These are phyloP conservation scores for Stagonosporopsis cucurbitacearum DNA, from an alignment of 2,329 filamentous ascomycete genomes.

Conservation along the genomic window DNA sequence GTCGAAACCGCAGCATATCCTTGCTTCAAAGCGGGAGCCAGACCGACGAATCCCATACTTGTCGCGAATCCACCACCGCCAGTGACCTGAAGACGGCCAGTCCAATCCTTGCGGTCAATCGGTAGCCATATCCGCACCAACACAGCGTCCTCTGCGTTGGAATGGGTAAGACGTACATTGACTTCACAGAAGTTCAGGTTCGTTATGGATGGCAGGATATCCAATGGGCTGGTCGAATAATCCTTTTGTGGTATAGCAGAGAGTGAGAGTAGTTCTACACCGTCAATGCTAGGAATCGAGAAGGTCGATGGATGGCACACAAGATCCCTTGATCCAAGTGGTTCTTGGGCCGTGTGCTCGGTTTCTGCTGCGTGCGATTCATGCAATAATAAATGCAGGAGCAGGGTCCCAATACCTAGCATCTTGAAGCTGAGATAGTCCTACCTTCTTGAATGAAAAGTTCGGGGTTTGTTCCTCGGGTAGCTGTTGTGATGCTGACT, in stretches of 20 bases:
- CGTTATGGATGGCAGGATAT: background rate
- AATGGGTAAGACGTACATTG: constrained; percentile 42
- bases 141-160: constrained; percentile 26
- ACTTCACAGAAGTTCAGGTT: constrained; percentile 39
- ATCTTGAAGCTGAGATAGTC: background rate
- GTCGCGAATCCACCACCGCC: constrained; percentile 34
- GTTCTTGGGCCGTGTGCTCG: background rate
- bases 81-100: constrained; percentile 27
- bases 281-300: background rate
- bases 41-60: constrained; percentile 4
- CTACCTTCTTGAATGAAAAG: background rate
- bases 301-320: background rate
- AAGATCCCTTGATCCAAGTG: background rate
- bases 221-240: background rate
- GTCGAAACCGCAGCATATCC: constrained; percentile 34
- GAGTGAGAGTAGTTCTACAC: background rate
- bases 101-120: constrained; percentile 23
- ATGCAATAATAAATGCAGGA: background rate
- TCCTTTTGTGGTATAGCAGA: background rate
- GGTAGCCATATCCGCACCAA: constrained; percentile 31
- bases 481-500: background rate
- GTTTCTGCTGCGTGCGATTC: too few relatives aligned
- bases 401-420: background rate
- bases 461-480: too few relatives aligned
- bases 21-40: constrained; percentile 10